Percentiles rank a stretch among this genome's conserved stretches.
These are phyloP conservation scores for Smallanthus sonchifolius DNA, from an alignment of 129 eudicot genomes.

Conservation along the genomic window DNA sequence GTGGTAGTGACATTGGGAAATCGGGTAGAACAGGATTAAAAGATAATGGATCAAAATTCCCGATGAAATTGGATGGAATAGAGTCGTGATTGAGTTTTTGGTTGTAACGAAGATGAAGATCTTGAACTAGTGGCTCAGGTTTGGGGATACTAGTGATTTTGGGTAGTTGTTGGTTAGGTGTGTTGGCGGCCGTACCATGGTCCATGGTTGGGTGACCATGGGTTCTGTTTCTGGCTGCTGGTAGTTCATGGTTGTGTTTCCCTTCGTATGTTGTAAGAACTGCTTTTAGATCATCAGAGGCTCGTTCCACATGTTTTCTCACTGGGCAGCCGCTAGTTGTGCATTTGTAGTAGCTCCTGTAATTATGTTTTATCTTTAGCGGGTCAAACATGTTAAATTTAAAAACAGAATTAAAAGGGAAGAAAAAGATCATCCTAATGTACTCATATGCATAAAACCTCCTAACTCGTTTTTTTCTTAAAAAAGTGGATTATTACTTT, in stretches of 20 bases:
- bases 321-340: conserved; percentile 63
- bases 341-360: conserved; percentile 82
- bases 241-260: conserved; percentile 68
- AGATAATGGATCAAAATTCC: conserved; percentile 34
- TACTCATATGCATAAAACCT: neutral
- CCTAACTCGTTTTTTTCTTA: neutral
- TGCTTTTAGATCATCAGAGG: conserved; percentile 54
- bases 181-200: conserved; percentile 23
- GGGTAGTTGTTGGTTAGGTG: conserved; percentile 21
- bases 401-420: neutral
- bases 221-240: conserved; percentile 47
- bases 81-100: conserved; percentile 29
- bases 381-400: neutral
- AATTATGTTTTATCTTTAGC: conserved; percentile 4
- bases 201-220: conserved; percentile 28
- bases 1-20: conserved; percentile 35
- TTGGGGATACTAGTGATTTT: conserved; percentile 31
- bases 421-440: neutral
- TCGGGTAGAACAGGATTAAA: conserved; percentile 42
- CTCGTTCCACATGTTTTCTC: conserved; percentile 75
- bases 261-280: conserved; percentile 77
- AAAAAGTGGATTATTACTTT: neutral
- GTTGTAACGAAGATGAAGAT: conserved; percentile 33
- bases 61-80: conserved; percentile 35
- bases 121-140: conserved; percentile 44